Evolutionary conservation across 2,329 filamentous ascomycete species (phyloP), one percentile per base, ranked within the genome.

Genomic region (Aspergillus fijiensis): DNA sequence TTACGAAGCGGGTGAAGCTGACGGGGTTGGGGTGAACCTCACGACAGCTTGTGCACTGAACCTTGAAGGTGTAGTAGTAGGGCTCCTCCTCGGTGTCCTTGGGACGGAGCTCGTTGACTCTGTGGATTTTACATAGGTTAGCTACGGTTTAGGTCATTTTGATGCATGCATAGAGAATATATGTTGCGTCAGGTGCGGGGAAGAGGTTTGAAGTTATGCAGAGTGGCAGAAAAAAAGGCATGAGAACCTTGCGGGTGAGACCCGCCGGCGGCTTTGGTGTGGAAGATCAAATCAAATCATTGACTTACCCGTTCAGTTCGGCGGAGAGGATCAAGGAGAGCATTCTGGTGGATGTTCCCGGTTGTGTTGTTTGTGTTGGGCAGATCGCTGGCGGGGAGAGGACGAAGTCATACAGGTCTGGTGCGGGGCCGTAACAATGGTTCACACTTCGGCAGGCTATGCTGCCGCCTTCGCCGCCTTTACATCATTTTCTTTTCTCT

Each of bases 21-120:
- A 99, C 87, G 79, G 86, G 88, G 69, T 97, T 99, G 11, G 89
- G 85, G 74, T 99, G 93, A 1, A 84, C 88, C 77, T 99, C 95
- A 62, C 92, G 88, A 77, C 95, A 99, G 57, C 93, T 96, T n/a
- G 92, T 97, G 79, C 95, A 99, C 81, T 97, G 91, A 39, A 99
- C 94, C 74, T 90, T 95, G 85, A 99, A 98, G 54, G 91, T 97
- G 80, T 96, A 99, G 84, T 89, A 96, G 81, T 97, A 99, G 4
- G 92, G 91, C 60, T 84, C 85, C 19, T 91, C 90, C 68, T 88
- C 81, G 6, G 88, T 92, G 76, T 99, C 95, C 67, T 88, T 82
- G 7, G 95, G 95, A 59, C 88, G 88, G 67, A 99, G 87, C 71
- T 95, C 90, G 61, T 92, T 97, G 61, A 99, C 92, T 50, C 95